Base-by-base conservation (phyloP, 495 filamentous ascomycete species). In the Clavariopsis aquatica region DNA sequence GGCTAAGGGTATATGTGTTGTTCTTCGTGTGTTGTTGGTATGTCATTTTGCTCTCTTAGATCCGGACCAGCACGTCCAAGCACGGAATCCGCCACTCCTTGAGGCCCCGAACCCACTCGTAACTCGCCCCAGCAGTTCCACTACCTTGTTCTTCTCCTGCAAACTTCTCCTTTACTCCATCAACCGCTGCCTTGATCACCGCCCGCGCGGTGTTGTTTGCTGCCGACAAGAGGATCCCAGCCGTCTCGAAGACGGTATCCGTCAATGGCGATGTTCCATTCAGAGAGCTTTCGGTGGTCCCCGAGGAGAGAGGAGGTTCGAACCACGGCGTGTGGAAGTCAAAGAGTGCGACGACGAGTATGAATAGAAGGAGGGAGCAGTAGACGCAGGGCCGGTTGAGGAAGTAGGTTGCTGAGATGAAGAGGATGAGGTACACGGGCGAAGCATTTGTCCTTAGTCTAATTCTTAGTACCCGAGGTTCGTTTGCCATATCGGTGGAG, bases 301-400 rank as follows among this genome's bases (percentile, higher is more conserved):
- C 47, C 13, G 38, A 17, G 62, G 61, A 24, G 36, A 69, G 52
- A 55, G 69, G 51, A 10, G 74, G 64, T 51, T 78, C 77, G 59
- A 78, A 78, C 77, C 76, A 78, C 23, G 72, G 61, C 12, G 66
- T 66, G 15, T 69, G 57, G 70, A 78, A 78, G 68, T 78, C 77
- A 71, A 78, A 76, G 62, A 78, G 71, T 6, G 76, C 65, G 34
- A 77, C 56, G 51, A 77, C 67, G 54, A 78, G 73, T 56, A 78
- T 72, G 67, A 70, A 68, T 46, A 78, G 73, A 45, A 78, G 74
- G 52, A 78, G 66, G 31, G 72, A 73, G 71, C 77, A 78, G 71
- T 78, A 78, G 31, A 78, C 72, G 68, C 77, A 78, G 4, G 77
- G 76, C 19, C 76, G 72, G 62, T 77, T 73, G 51, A 78, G 72